These are phyloP conservation scores for Termitomyces sp. DNA, from an alignment of 768 basidiomycete genomes.

Conservation along the genomic window DNA sequence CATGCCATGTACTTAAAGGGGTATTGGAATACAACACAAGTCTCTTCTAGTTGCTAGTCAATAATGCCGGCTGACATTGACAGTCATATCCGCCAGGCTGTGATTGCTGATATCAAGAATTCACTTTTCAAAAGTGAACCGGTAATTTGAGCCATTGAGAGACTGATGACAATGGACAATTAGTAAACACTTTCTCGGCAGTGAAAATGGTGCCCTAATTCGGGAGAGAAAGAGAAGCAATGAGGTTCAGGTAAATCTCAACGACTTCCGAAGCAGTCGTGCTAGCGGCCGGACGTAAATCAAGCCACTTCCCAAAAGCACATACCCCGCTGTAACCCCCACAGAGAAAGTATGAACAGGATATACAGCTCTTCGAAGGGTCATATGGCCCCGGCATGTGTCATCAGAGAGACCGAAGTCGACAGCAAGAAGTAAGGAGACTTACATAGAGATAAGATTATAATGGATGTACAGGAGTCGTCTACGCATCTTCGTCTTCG, in stretches of 20 bases:
- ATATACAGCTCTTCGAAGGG: slow-evolving; percentile 36
- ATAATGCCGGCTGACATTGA: not conserved
- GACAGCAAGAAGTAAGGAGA: not conserved
- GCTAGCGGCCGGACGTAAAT: slow-evolving; percentile 49
- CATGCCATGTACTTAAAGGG: not conserved
- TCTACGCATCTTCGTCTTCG: slow-evolving; percentile 49
- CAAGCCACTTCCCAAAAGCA: slow-evolving; percentile 45
- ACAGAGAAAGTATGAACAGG: not conserved
- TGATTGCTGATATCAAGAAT: not conserved
- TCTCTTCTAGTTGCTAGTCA: too few species aligned
- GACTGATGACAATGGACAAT: not conserved
- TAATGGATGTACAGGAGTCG: not conserved
- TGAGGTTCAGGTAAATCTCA: slow-evolving; percentile 1
- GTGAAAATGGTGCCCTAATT: not conserved
- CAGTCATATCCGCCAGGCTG: not conserved
- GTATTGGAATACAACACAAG: not conserved
- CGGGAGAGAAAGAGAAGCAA: not conserved
- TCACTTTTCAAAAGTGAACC: not conserved
- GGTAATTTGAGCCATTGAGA: not conserved
- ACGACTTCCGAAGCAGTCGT: not conserved
- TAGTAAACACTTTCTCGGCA: not conserved
- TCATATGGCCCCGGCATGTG: slow-evolving; percentile 86
- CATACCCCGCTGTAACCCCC: not conserved
- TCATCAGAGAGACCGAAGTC: slow-evolving; percentile 41
- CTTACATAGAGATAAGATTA: slow-evolving; percentile 1